Conservation (phyloP, 23 red algal species). For the Chondrus crispus region DNA sequence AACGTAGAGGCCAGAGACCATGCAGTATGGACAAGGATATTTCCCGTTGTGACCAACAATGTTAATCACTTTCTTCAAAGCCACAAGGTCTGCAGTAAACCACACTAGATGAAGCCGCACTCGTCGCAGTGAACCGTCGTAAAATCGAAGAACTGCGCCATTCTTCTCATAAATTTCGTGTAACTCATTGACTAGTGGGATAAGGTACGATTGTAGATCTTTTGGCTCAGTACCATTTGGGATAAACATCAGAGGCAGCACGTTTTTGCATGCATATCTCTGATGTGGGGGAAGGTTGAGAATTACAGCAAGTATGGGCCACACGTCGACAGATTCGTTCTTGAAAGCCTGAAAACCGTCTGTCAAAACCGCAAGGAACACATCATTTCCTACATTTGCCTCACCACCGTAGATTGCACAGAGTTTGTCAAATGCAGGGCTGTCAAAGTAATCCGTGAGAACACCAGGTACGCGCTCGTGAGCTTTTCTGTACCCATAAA, state of each 20-base stretch:
- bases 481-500: slow-evolving; percentile 10
- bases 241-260: not conserved
- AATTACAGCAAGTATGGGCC: not conserved
- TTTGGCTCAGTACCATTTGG: not conserved
- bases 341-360: not conserved
- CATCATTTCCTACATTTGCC: not conserved
- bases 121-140: not conserved
- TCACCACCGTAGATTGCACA: not conserved
- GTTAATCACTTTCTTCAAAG: not conserved
- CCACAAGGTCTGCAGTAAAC: not conserved
- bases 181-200: not conserved
- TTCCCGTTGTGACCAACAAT: not conserved
- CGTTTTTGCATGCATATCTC: not conserved
- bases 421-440: not conserved
- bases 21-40: not conserved
- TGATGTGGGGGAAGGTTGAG: not conserved
- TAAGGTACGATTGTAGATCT: not conserved
- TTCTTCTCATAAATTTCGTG: not conserved
- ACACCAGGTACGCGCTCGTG: not conserved
- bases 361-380: not conserved
- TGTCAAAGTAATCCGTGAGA: not conserved
- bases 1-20: not conserved
- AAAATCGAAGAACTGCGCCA: not conserved
- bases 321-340: not conserved
- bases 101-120: not conserved